These are phyloP conservation scores for Peniophora sp. DNA, from an alignment of 1,284 basidiomycete genomes.

Conservation along the genomic window DNA sequence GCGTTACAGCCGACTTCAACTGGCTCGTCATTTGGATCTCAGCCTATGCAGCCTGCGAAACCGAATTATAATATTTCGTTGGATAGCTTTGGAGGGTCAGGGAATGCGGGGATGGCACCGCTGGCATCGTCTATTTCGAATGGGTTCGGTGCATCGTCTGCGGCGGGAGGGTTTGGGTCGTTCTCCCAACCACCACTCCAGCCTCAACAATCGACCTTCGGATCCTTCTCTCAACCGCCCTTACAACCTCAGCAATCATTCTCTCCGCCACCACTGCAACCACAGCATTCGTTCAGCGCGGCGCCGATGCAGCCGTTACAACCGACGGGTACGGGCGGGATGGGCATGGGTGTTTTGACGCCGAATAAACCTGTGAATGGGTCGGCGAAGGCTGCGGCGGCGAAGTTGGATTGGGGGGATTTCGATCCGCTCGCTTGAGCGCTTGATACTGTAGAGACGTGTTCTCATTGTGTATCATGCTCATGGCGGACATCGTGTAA, in stretches of 20 bases:
- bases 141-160: too few relatives aligned
- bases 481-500: too few relatives aligned
- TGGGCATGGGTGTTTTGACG: conserved; percentile 44
- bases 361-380: conserved; percentile 51
- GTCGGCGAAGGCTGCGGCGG: conserved; percentile 30
- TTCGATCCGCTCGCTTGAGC: conserved; percentile 63
- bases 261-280: conserved; percentile 15
- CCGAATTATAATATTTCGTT: conserved; percentile 51
- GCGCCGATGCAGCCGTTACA: conserved; percentile 16
- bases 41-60: conserved; percentile 19
- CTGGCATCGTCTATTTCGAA: neutral
- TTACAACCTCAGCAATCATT: conserved; percentile 11
- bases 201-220: conserved; percentile 9
- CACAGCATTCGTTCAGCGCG: conserved; percentile 20
- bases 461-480: too few relatives aligned
- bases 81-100: conserved; percentile 7
- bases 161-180: too few relatives aligned
- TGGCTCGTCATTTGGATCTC: conserved; percentile 6
- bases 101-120: neutral
- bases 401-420: conserved; percentile 63
- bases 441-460: too few relatives aligned
- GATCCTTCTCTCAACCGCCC: conserved; percentile 11
- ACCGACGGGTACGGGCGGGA: conserved; percentile 26
- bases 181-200: too few relatives aligned
- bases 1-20: conserved; percentile 13